Base-by-base conservation (phyloP, 441 rosid species). In the Croton laevigatus region DNA sequence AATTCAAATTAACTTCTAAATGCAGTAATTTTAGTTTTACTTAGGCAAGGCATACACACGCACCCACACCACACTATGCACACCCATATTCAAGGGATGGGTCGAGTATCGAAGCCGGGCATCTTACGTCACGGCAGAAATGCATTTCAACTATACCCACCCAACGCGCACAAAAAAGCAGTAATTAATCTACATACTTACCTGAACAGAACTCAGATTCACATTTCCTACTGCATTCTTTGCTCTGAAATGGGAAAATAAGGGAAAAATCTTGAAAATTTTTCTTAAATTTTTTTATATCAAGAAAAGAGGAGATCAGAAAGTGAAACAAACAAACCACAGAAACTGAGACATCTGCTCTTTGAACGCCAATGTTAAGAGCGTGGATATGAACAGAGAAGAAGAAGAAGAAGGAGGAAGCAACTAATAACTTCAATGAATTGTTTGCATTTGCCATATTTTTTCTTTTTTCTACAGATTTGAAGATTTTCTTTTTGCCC, bases 121-220 rank as follows among this genome's bases (percentile, higher is more conserved):
- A n/a, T n/a, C n/a, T n/a, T n/a, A n/a, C n/a, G n/a, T n/a, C n/a
- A n/a, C n/a, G n/a, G n/a, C n/a, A n/a, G n/a, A n/a, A n/a, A n/a
- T n/a, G n/a, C n/a, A n/a, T n/a, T n/a, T n/a, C n/a, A n/a, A n/a
- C n/a, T n/a, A n/a, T n/a, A n/a, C n/a, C n/a, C n/a, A n/a, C n/a
- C n/a, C n/a, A n/a, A n/a, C n/a, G n/a, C n/a, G n/a, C 36, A 44
- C 8, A 16, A n/a, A 60, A n/a, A 16, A 10, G 8, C 7, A 38
- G 8, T 8, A 38, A 38, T 38, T 23, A 60, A 3, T 37, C 5
- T 3, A 49, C 3, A 42, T 11, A 5, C 23, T 9, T 73, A 90
- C 98, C 94, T 80, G 87, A 80, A 74, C 95, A 94, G 79, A 83
- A 91, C 73, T 85, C 88, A 0, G 97, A 94, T 70, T 94, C 97